A percentile compares a stretch with the other conserved stretches of the same genome.
Evolutionary conservation across 1,284 basidiomycete genomes (phyloP).

Genomic region (Rhodotorula sp.): DNA sequence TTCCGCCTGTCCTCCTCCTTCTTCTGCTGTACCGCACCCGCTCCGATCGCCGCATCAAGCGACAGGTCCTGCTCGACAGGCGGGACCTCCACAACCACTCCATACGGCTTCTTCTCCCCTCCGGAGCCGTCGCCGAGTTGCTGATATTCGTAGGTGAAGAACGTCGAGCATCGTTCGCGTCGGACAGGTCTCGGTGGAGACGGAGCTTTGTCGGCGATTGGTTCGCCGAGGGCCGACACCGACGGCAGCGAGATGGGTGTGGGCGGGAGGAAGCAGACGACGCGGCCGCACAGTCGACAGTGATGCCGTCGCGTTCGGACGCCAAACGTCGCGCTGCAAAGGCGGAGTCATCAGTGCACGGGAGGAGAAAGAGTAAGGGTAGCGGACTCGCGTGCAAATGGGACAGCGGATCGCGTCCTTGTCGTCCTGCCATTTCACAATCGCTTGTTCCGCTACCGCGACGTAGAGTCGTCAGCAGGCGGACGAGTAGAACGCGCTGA

Average conservation of each 20-base stretch:
- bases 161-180: conserved; percentile 48
- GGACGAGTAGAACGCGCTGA: rapidly evolving
- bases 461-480: background rate
- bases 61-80: conserved; percentile 32
- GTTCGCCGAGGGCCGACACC: conserved; percentile 49
- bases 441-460: conserved; percentile 70
- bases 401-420: conserved; percentile 71
- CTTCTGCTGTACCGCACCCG: background rate
- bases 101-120: conserved; percentile 16
- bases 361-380: background rate
- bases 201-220: background rate
- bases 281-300: conserved; percentile 87
- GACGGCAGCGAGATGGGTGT: conserved; percentile 23
- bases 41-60: conserved; percentile 10
- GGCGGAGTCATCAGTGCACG: background rate
- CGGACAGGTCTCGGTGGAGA: conserved; percentile 15
- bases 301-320: conserved; percentile 94
- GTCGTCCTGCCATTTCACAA: conserved; percentile 95
- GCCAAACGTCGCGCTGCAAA: conserved; percentile 70
- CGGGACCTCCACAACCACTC: conserved; percentile 35
- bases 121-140: too few species aligned
- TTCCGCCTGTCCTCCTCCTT: conserved; percentile 36
- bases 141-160: conserved; percentile 42
- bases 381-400: conserved; percentile 68
- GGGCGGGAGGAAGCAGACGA: conserved; percentile 85